phyloP scores from a whole-genome alignment of 257 asterid genomes.

The Solanum commersonii region DNA sequence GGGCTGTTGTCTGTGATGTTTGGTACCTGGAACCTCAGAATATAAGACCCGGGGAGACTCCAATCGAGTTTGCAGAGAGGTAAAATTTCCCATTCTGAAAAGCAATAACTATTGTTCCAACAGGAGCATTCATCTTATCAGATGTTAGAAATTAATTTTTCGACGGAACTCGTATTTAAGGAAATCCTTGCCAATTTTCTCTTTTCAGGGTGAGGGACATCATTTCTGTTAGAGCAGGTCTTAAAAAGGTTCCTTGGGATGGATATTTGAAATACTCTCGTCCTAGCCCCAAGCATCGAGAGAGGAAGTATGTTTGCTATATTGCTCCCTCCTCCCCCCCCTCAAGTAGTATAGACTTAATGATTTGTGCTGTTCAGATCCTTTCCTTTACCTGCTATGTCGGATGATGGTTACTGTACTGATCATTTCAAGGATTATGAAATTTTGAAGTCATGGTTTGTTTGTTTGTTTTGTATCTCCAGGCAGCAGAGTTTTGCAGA shows the following conservation, averaged over 20 bases:
- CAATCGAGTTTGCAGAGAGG: conserved; percentile 99
- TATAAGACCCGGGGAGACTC: conserved; percentile 75
- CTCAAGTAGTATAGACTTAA: neutral
- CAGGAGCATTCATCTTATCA: neutral
- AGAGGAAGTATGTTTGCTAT: conserved; percentile 62
- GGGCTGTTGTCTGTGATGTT: conserved; percentile 99
- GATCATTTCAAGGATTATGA: neutral
- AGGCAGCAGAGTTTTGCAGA: conserved; percentile 90
- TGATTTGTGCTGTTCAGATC: neutral
- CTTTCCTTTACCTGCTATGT: neutral
- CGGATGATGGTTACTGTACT: neutral
- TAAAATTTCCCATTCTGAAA: neutral
- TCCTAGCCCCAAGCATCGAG: conserved; percentile 91
- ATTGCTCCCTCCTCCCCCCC: neutral
- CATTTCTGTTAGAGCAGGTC: conserved; percentile 79
- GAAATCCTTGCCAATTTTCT: neutral
- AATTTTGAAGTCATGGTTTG: neutral
- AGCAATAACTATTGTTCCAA: neutral
- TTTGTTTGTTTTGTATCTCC: conserved; percentile 12
- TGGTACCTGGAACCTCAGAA: conserved; percentile 98
- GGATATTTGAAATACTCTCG: conserved; percentile 89
- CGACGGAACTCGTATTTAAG: neutral
- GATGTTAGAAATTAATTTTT: neutral
- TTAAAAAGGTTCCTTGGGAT: conserved; percentile 68
- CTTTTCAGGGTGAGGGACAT: conserved; percentile 81